Percentiles rank a stretch among this genome's conserved stretches.
phyloP scores from a whole-genome alignment of 306 rosid genomes.

The Dalbergia cultrata region DNA sequence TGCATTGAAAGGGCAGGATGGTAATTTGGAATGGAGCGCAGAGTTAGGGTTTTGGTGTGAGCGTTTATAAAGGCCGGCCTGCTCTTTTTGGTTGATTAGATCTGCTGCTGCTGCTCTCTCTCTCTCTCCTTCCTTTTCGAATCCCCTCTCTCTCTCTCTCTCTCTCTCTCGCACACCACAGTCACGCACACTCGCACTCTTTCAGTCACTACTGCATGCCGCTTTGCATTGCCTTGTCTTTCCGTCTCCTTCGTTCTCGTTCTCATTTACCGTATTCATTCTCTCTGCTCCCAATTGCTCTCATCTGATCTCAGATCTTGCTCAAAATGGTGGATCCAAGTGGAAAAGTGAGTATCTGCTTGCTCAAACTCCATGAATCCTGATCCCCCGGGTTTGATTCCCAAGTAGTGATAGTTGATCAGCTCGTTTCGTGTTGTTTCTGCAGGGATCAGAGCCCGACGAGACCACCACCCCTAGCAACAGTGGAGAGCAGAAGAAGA shows the following conservation, averaged over 20 bases:
- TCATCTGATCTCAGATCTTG: background rate
- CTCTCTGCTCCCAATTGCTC: background rate
- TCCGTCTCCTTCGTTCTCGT: background rate
- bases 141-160: background rate
- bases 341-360: constrained; percentile 67
- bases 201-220: background rate
- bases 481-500: constrained; percentile 69
- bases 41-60: constrained; percentile 25
- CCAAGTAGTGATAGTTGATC: background rate
- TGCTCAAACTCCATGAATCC: background rate
- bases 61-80: constrained; percentile 54
- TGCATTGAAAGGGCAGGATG: background rate
- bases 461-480: constrained; percentile 46
- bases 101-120: background rate
- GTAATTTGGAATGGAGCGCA: constrained; percentile 2
- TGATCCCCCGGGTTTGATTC: background rate
- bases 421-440: background rate
- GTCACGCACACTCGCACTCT: background rate
- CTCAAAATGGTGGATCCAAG: constrained; percentile 70
- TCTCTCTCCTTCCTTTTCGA: background rate
- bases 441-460: background rate
- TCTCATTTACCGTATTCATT: background rate
- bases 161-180: background rate
- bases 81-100: constrained; percentile 6
- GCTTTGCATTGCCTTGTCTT: background rate